Conservation (phyloP, 2,329 filamentous ascomycete genomes). For the Leptographium lundbergii region DNA sequence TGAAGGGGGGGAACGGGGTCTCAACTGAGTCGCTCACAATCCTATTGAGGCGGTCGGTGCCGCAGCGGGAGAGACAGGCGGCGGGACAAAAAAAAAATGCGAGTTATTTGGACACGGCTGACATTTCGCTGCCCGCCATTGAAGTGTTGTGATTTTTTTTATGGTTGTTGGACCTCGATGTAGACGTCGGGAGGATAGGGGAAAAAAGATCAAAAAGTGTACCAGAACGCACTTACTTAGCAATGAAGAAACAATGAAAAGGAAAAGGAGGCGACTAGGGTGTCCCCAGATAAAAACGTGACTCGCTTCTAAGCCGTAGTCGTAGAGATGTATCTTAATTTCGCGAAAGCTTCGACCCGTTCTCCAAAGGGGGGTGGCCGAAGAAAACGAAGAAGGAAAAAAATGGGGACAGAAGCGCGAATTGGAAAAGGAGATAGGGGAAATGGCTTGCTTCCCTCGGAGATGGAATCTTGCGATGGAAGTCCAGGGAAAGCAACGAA, state of each 20-base stretch:
- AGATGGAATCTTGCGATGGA: not conserved
- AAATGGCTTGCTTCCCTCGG: not conserved
- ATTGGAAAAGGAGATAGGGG: not conserved
- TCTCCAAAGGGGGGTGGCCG: not conserved
- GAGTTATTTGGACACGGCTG: not conserved
- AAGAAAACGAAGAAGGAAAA: not conserved
- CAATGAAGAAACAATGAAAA: conserved; percentile 2
- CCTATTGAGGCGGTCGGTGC: conserved; percentile 3
- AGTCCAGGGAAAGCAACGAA: not conserved
- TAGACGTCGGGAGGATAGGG: not conserved
- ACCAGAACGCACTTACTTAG: not conserved
- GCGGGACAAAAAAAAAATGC: not conserved
- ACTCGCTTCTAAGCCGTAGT: not conserved
- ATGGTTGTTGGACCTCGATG: not conserved
- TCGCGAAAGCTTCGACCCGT: conserved; percentile 2
- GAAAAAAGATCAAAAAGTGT: conserved; percentile 2
- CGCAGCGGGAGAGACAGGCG: conserved; percentile 2
- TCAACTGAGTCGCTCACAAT: not conserved
- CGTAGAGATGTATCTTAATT: not conserved
- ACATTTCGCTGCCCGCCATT: not conserved
- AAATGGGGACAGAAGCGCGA: not conserved
- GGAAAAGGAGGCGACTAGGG: conserved; percentile 1
- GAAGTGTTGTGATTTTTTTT: not conserved
- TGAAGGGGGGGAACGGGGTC: not conserved
- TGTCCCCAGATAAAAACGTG: not conserved